Percentiles rank a stretch among this genome's conserved stretches.
phyloP scores from a whole-genome alignment of 1,284 basidiomycete species.

The Papiliotrema nemorosa region DNA sequence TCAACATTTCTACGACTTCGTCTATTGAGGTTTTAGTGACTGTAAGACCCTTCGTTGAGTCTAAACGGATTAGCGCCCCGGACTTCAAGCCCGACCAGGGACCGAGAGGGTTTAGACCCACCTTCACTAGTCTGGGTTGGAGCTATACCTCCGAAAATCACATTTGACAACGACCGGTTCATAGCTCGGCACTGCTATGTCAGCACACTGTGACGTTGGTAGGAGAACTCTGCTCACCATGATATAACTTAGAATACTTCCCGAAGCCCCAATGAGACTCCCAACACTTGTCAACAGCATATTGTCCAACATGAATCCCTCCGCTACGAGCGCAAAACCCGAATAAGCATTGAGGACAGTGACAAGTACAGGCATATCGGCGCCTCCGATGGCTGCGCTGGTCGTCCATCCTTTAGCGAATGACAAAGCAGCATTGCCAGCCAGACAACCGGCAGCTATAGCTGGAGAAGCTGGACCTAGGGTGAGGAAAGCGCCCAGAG shows the following conservation, averaged over 20 bases:
- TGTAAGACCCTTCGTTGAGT: slow-evolving; percentile 68
- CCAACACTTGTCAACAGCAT: slow-evolving; percentile 74
- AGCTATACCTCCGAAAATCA: slow-evolving; percentile 61
- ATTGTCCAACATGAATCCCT: slow-evolving; percentile 85
- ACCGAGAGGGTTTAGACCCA: slow-evolving; percentile 4
- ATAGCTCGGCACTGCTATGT: slow-evolving; percentile 77
- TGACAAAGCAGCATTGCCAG: slow-evolving; percentile 66
- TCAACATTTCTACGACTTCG: slow-evolving; percentile 69
- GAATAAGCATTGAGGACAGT: slow-evolving; percentile 84
- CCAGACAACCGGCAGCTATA: slow-evolving; percentile 70
- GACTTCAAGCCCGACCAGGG: not conserved
- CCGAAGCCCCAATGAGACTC: slow-evolving; percentile 76
- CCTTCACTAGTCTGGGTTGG: slow-evolving; percentile 53
- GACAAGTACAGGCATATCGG: slow-evolving; percentile 86
- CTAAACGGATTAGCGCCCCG: slow-evolving; percentile 19
- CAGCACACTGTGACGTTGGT: not conserved
- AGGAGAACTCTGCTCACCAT: slow-evolving; percentile 61
- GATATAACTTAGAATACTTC: slow-evolving; percentile 83
- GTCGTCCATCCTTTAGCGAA: slow-evolving; percentile 76
- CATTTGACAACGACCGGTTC: slow-evolving; percentile 54
- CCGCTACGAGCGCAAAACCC: slow-evolving; percentile 86
- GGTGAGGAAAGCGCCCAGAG: slow-evolving; percentile 70
- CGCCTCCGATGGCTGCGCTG: slow-evolving; percentile 78
- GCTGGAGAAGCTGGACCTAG: slow-evolving; percentile 65
- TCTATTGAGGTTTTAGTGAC: slow-evolving; percentile 71